phyloP scores from a whole-genome alignment of 192 early-diverging fungal species.

The Backusella parvicylindrica region DNA sequence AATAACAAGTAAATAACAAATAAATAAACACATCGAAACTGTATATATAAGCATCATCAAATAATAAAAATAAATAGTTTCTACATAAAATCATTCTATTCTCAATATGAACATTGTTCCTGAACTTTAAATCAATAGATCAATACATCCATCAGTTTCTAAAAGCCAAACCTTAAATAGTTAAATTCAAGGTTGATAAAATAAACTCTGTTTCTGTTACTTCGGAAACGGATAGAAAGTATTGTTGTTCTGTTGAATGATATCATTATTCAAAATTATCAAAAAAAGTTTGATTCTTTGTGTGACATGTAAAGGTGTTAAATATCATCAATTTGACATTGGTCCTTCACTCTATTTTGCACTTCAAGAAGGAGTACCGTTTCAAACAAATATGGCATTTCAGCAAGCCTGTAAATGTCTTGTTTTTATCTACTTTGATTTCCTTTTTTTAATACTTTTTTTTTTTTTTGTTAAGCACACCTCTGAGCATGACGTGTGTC shows the following conservation, averaged over 20 bases:
- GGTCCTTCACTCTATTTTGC: too few relatives aligned
- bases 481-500: too few relatives aligned
- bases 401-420: too few relatives aligned
- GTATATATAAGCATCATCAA: background rate
- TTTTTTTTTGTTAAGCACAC: too few relatives aligned
- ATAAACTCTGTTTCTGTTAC: background rate
- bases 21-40: background rate
- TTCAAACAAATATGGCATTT: too few relatives aligned
- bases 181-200: background rate
- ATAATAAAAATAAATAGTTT: background rate
- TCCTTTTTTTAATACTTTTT: too few relatives aligned
- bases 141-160: background rate
- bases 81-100: too few relatives aligned
- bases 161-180: background rate
- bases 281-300: background rate
- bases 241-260: background rate
- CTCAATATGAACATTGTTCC: background rate
- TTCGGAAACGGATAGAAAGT: background rate
- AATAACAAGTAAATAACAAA: background rate
- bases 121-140: background rate
- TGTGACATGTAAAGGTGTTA: background rate
- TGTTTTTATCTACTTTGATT: too few relatives aligned
- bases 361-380: too few relatives aligned
- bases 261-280: background rate
- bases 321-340: background rate